Conservation (phyloP, 2,329 filamentous ascomycete species). For the Diaporthe vaccinii region DNA sequence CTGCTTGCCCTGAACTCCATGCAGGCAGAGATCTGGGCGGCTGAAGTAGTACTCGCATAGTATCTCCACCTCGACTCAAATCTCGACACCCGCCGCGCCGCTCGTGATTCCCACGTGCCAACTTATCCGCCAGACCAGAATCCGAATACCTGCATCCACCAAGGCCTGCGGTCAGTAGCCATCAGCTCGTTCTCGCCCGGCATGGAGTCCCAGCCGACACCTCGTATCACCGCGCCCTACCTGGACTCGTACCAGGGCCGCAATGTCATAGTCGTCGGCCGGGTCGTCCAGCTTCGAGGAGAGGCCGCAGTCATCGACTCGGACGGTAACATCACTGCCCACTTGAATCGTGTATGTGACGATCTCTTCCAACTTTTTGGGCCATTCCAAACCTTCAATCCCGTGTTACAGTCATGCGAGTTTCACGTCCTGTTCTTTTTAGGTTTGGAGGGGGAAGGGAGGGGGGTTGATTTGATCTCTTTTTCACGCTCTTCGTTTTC, state of each 20-base stretch:
- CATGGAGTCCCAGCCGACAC: conserved; percentile 81
- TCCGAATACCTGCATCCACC: not conserved
- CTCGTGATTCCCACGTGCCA: not conserved
- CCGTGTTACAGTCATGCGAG: not conserved
- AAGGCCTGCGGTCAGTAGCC: not conserved
- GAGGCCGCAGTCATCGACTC: conserved; percentile 86
- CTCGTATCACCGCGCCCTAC: conserved; percentile 85
- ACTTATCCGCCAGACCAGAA: not conserved
- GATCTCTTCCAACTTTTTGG: conserved; percentile 9
- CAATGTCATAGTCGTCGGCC: conserved; percentile 88
- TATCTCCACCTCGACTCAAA: not conserved
- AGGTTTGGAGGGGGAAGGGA: not conserved
- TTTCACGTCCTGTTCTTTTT: not conserved
- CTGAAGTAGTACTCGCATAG: not conserved
- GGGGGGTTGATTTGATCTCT: too few relatives aligned
- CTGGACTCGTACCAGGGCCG: conserved; percentile 81
- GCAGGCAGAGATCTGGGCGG: not conserved
- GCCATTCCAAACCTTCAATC: not conserved
- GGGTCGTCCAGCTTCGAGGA: conserved; percentile 84
- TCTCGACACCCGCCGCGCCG: not conserved
- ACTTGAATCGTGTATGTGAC: conserved; percentile 70
- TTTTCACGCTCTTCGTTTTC: too few relatives aligned
- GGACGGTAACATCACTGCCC: conserved; percentile 80
- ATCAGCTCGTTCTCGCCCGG: conserved; percentile 40
- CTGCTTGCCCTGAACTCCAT: not conserved